Evolutionary conservation across 495 filamentous ascomycete genomes (phyloP).

Genomic region (Aspergillus steynii): DNA sequence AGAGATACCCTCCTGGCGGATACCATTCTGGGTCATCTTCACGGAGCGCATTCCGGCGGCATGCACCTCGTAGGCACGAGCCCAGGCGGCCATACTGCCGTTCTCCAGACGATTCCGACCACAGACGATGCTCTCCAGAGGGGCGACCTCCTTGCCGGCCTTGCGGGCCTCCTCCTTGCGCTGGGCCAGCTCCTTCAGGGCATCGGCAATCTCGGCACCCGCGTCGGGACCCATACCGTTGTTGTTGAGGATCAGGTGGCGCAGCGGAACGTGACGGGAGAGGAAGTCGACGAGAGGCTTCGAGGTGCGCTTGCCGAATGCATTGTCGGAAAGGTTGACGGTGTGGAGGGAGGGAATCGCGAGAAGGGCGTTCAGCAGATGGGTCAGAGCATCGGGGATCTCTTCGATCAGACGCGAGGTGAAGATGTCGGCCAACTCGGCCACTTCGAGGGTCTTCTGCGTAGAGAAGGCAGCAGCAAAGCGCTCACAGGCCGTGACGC

Average conservation of each 20-base stretch:
- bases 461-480: slow-evolving; percentile 76
- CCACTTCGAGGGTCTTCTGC: slow-evolving; percentile 78
- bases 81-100: slow-evolving; percentile 94
- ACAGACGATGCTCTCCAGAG: slow-evolving; percentile 91
- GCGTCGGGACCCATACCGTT: slow-evolving; percentile 95
- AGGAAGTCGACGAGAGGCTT: slow-evolving; percentile 84
- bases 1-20: slow-evolving; percentile 87
- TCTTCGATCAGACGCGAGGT: slow-evolving; percentile 91
- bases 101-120: slow-evolving; percentile 95
- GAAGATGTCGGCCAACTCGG: slow-evolving; percentile 96
- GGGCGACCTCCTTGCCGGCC: slow-evolving; percentile 66
- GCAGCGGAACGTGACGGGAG: slow-evolving; percentile 78
- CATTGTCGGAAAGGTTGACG: slow-evolving; percentile 95
- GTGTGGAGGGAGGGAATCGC: slow-evolving; percentile 81
- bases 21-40: slow-evolving; percentile 99
- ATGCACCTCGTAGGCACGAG: slow-evolving; percentile 78
- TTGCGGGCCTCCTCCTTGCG: slow-evolving; percentile 78
- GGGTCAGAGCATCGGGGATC: slow-evolving; percentile 84
- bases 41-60: slow-evolving; percentile 71
- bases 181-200: slow-evolving; percentile 70
- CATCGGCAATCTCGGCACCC: slow-evolving; percentile 80
- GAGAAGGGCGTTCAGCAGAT: slow-evolving; percentile 82
- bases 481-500: slow-evolving; percentile 80
- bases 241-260: slow-evolving; percentile 93
- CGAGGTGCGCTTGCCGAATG: slow-evolving; percentile 91